phyloP scores from a whole-genome alignment of 2,329 filamentous ascomycete genomes.

The Diaporthe citrichinensis region DNA sequence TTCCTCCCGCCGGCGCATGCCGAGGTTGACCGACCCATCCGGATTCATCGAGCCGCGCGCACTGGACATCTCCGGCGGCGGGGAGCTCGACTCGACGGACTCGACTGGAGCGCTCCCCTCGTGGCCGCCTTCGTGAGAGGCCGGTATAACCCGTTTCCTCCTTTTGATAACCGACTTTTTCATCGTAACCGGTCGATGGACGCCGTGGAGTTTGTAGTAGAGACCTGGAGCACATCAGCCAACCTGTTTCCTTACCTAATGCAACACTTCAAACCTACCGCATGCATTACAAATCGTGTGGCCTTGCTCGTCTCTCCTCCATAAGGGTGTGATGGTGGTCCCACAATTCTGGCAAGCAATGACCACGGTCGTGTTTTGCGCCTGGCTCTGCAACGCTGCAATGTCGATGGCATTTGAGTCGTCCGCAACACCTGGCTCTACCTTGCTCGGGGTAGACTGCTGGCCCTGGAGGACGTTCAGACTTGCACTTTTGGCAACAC shows the following conservation, averaged over 20 bases:
- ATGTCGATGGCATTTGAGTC: slow-evolving; percentile 64
- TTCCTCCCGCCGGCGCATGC: slow-evolving; percentile 65
- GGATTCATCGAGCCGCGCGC: slow-evolving; percentile 72
- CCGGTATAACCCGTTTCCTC: slow-evolving; percentile 93
- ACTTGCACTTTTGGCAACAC: slow-evolving; percentile 88
- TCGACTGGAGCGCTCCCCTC: slow-evolving; percentile 63
- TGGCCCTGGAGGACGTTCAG: slow-evolving; percentile 70
- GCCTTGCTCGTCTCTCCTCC: slow-evolving; percentile 93
- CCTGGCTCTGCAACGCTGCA: slow-evolving; percentile 60
- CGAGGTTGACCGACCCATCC: slow-evolving; percentile 76
- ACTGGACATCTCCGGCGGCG: slow-evolving; percentile 47
- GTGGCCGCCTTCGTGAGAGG: slow-evolving; percentile 63
- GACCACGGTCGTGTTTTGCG: slow-evolving; percentile 72
- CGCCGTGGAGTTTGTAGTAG: slow-evolving; percentile 96
- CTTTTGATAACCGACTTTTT: slow-evolving; percentile 98
- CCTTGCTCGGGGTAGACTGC: slow-evolving; percentile 46
- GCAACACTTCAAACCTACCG: slow-evolving; percentile 71
- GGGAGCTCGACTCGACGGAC: slow-evolving; percentile 59
- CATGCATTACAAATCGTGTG: slow-evolving; percentile 99
- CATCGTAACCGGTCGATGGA: slow-evolving; percentile 96
- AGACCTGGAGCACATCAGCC: slow-evolving; percentile 71
- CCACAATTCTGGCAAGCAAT: slow-evolving; percentile 97
- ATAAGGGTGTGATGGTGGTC: slow-evolving; percentile 95
- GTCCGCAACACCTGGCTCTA: slow-evolving; percentile 48
- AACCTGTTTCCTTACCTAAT: slow-evolving; percentile 12